These are phyloP conservation scores for Boletus barrowsii DNA, from an alignment of 768 basidiomycete genomes.

Conservation along the genomic window DNA sequence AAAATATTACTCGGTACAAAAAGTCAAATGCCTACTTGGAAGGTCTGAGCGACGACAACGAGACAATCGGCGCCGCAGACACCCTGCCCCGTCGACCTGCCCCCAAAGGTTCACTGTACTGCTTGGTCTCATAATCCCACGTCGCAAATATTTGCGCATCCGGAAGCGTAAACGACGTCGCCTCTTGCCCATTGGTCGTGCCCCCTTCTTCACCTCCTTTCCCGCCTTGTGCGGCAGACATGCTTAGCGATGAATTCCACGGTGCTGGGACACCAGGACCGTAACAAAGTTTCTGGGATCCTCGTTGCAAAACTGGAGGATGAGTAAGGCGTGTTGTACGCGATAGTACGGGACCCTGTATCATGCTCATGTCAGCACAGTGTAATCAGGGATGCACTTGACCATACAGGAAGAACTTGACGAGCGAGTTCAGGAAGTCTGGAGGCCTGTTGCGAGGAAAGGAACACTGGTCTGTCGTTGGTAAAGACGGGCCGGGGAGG, in stretches of 20 bases:
- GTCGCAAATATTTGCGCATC: conserved; percentile 51
- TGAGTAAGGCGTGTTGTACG: conserved; percentile 64
- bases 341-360: conserved; percentile 52
- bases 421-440: conserved; percentile 67
- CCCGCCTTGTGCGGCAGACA: conserved; percentile 13
- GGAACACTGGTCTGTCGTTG: conserved; percentile 56
- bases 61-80: conserved; percentile 15
- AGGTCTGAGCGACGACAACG: conserved; percentile 19
- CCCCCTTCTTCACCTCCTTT: conserved; percentile 26
- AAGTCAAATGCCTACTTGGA: conserved; percentile 19
- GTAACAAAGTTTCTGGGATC: conserved; percentile 38
- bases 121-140: conserved; percentile 48
- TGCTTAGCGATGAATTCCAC: conserved; percentile 39
- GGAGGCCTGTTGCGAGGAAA: conserved; percentile 61
- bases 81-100: conserved; percentile 28
- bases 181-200: conserved; percentile 22
- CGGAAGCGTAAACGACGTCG: conserved; percentile 35
- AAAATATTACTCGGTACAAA: too few relatives aligned
- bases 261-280: conserved; percentile 41
- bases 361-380: conserved; percentile 1
- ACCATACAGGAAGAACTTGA: conserved; percentile 62
- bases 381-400: neutral
- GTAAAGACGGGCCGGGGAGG: conserved; percentile 40
- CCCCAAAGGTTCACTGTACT: conserved; percentile 36
- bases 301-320: conserved; percentile 59